phyloP scores from a whole-genome alignment of 73 alveolate genomes.

The Paramecium octaurelia region DNA sequence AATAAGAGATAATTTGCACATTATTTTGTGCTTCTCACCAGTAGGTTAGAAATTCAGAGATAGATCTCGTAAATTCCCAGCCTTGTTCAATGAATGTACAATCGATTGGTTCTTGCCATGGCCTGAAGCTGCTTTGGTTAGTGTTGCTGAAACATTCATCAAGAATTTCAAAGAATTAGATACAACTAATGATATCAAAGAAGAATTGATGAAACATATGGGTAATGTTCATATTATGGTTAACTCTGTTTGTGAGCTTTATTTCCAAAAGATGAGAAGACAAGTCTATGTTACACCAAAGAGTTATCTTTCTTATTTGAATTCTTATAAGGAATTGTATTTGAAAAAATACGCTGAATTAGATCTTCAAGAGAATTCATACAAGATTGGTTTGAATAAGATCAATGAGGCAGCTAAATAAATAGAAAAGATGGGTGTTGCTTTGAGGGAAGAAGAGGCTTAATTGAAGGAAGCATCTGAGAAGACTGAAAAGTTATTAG shows the following conservation, averaged over 20 bases:
- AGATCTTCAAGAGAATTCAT: constrained; percentile 84
- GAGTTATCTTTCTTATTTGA: constrained; percentile 97
- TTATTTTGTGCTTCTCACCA: constrained; percentile 99
- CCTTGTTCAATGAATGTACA: constrained; percentile 97
- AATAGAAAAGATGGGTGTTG: constrained; percentile 92
- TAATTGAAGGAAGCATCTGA: constrained; percentile 90
- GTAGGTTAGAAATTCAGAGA: constrained; percentile 99
- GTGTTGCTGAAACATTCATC: constrained; percentile 90
- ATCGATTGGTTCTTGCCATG: constrained; percentile 99
- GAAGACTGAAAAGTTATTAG: constrained; percentile 86
- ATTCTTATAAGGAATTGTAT: constrained; percentile 97
- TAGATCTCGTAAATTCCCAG: constrained; percentile 99
- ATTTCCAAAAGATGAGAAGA: constrained; percentile 99
- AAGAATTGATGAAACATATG: constrained; percentile 94
- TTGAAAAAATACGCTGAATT: constrained; percentile 88
- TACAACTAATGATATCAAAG: constrained; percentile 87
- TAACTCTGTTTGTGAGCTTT: constrained; percentile 92
- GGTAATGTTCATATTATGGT: constrained; percentile 98
- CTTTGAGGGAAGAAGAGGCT: constrained; percentile 90
- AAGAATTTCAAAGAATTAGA: constrained; percentile 83
- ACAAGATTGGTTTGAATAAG: constrained; percentile 87
- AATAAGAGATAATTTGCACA: constrained; percentile 97
- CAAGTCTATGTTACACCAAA: constrained; percentile 99
- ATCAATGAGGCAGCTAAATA: constrained; percentile 88
- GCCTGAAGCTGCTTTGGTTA: constrained; percentile 99